Evolutionary conservation across 371 early-diverging fungal genomes (phyloP).

Genomic region (Apophysomyces trapeziformis): DNA sequence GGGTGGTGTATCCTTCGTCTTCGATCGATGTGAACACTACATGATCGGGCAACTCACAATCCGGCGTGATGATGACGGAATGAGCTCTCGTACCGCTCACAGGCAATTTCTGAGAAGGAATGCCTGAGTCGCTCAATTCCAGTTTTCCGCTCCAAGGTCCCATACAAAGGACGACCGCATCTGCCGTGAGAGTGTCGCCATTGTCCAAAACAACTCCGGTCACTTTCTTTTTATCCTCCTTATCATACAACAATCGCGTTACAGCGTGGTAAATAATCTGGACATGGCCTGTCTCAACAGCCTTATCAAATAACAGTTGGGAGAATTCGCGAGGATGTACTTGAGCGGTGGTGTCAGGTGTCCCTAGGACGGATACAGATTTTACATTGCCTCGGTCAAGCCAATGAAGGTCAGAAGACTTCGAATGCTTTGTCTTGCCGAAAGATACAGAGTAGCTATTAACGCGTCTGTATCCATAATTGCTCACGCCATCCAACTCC

Average conservation of each 20-base stretch:
- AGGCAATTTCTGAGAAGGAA: slow-evolving; percentile 21
- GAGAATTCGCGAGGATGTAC: slow-evolving; percentile 64
- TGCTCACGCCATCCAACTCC: slow-evolving; percentile 51
- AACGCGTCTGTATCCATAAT: slow-evolving; percentile 66
- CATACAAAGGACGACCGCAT: slow-evolving; percentile 51
- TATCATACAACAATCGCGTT: slow-evolving; percentile 21
- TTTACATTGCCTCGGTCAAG: slow-evolving; percentile 35
- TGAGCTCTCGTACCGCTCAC: slow-evolving; percentile 48
- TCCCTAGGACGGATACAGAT: slow-evolving; percentile 53
- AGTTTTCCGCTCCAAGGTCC: slow-evolving; percentile 57
- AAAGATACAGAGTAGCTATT: slow-evolving; percentile 54
- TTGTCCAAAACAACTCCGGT: slow-evolving; percentile 38
- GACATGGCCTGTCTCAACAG: slow-evolving; percentile 36
- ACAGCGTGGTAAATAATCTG: slow-evolving; percentile 31
- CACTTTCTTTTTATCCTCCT: slow-evolving; percentile 15
- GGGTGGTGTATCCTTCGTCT: slow-evolving; percentile 27
- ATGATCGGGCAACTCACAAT: slow-evolving; percentile 36
- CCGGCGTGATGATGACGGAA: slow-evolving; percentile 44
- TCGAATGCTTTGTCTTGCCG: not conserved
- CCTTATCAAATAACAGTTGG: slow-evolving; percentile 47
- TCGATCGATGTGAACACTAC: slow-evolving; percentile 50
- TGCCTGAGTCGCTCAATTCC: slow-evolving; percentile 10
- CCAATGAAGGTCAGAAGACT: slow-evolving; percentile 39
- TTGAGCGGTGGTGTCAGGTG: slow-evolving; percentile 60
- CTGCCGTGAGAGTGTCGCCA: slow-evolving; percentile 27